These are phyloP conservation scores for Acacia melanoxylon DNA, from an alignment of 306 rosid species.

Conservation along the genomic window DNA sequence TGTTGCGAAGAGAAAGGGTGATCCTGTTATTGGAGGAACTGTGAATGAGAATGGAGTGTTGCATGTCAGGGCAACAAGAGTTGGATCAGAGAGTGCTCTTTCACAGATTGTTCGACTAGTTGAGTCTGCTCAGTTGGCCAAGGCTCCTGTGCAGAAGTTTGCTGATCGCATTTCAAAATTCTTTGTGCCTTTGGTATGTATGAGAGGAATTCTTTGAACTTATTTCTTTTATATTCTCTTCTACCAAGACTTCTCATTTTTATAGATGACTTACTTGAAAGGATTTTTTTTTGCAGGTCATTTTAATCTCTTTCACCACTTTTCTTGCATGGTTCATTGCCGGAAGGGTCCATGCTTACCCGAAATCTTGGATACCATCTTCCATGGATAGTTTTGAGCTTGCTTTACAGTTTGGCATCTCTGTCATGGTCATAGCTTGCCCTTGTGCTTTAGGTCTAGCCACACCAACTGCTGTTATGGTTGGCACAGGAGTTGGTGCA, in stretches of 20 bases:
- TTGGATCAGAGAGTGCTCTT: constrained; percentile 89
- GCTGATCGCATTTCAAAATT: constrained; percentile 83
- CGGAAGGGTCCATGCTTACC: constrained; percentile 68
- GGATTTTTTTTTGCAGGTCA: constrained; percentile 55
- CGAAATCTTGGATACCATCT: constrained; percentile 78
- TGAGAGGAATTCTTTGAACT: background rate
- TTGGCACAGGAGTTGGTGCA: constrained; percentile 96
- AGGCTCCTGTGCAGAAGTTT: constrained; percentile 88
- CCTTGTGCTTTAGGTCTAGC: constrained; percentile 97
- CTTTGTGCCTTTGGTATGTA: constrained; percentile 82
- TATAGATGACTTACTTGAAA: constrained; percentile 3
- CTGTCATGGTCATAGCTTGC: constrained; percentile 96
- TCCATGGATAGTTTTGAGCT: constrained; percentile 88
- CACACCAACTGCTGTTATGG: constrained; percentile 95
- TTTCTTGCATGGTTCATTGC: constrained; percentile 87
- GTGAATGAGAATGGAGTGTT: constrained; percentile 84
- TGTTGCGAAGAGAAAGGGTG: constrained; percentile 64
- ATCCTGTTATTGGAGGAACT: constrained; percentile 79
- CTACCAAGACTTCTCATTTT: background rate
- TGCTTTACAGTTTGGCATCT: constrained; percentile 91
- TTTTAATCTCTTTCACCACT: constrained; percentile 60
- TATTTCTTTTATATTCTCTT: background rate
- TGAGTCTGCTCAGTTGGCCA: constrained; percentile 90
- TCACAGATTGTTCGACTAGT: constrained; percentile 87
- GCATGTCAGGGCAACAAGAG: constrained; percentile 74